These are phyloP conservation scores for Cryptosporidium ryanae DNA, from an alignment of 169 alveolate species.

Conservation along the genomic window DNA sequence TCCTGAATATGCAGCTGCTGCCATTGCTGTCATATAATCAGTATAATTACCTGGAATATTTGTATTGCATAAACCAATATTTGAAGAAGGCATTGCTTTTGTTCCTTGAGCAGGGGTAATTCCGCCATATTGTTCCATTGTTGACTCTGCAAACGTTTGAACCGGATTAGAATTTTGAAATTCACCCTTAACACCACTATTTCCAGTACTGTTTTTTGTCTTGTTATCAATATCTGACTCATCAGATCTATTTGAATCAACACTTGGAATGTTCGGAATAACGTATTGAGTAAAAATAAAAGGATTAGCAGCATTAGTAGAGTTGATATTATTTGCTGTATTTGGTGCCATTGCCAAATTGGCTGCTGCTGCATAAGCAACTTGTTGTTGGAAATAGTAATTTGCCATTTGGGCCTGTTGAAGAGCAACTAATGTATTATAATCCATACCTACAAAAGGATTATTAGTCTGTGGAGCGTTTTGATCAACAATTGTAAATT, in stretches of 20 bases:
- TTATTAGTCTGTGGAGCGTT: not conserved
- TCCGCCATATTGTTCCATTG: slow-evolving; percentile 61
- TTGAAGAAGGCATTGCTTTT: slow-evolving; percentile 71
- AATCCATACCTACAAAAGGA: slow-evolving; percentile 60
- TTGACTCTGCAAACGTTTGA: slow-evolving; percentile 27
- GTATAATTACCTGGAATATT: slow-evolving; percentile 26
- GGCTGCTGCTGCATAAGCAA: slow-evolving; percentile 70
- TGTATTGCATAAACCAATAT: slow-evolving; percentile 36
- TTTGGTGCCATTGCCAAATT: slow-evolving; percentile 53
- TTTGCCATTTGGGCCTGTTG: slow-evolving; percentile 73
- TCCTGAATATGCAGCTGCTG: slow-evolving; percentile 69
- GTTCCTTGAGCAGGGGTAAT: slow-evolving; percentile 63
- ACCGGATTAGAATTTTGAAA: not conserved
- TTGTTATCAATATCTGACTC: slow-evolving; percentile 28
- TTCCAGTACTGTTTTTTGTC: not conserved
- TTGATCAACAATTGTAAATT: slow-evolving; percentile 45
- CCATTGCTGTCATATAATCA: slow-evolving; percentile 67
- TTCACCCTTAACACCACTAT: not conserved
- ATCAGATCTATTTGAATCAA: slow-evolving; percentile 28
- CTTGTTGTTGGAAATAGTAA: slow-evolving; percentile 61
- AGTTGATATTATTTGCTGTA: not conserved
- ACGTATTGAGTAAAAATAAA: slow-evolving; percentile 23
- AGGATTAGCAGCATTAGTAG: slow-evolving; percentile 26
- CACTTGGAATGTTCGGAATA: not conserved
- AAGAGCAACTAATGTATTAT: slow-evolving; percentile 55